These are phyloP conservation scores for Metschnikowia arizonensis DNA, from an alignment of 805 yeast genomes.

Conservation along the genomic window DNA sequence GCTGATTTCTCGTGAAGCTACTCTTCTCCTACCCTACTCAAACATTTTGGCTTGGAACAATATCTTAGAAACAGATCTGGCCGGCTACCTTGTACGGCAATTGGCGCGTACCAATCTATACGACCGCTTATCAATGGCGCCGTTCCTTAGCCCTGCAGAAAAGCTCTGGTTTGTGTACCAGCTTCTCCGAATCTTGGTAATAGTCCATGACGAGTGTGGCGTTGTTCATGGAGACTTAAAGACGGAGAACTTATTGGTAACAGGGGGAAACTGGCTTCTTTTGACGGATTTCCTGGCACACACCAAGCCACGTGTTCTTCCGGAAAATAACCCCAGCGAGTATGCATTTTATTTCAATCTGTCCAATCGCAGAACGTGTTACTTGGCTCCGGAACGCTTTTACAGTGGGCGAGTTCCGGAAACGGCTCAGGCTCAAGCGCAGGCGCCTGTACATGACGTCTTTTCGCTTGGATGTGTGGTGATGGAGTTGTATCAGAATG, in stretches of 20 bases:
- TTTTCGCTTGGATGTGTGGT: constrained; percentile 83
- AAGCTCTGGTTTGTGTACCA: constrained; percentile 84
- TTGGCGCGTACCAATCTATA: constrained; percentile 74
- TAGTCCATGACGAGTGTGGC: constrained; percentile 54
- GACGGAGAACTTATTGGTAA: constrained; percentile 80
- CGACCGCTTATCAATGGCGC: constrained; percentile 81
- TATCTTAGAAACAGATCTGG: constrained; percentile 83
- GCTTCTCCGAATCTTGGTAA: constrained; percentile 56
- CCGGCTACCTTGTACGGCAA: constrained; percentile 86
- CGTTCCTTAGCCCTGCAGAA: constrained; percentile 77
- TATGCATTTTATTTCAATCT: constrained; percentile 91
- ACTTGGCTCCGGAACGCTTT: constrained; percentile 93
- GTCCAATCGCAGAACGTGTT: constrained; percentile 80
- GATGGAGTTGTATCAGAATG: constrained; percentile 85
- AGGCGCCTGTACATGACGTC: constrained; percentile 72
- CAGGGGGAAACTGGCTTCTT: constrained; percentile 85
- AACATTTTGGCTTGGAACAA: constrained; percentile 69
- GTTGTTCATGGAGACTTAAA: constrained; percentile 89
- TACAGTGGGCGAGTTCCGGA: constrained; percentile 23
- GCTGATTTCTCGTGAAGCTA: constrained; percentile 32
- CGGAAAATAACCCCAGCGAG: constrained; percentile 90
- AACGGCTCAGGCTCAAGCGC: constrained; percentile 38
- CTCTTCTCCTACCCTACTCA: constrained; percentile 39
- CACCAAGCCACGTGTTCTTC: constrained; percentile 73
- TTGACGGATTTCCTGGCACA: constrained; percentile 79